Percentiles rank a stretch among this genome's conserved stretches.
phyloP scores from a whole-genome alignment of 2,329 filamentous ascomycete species.

The Fusarium musae region DNA sequence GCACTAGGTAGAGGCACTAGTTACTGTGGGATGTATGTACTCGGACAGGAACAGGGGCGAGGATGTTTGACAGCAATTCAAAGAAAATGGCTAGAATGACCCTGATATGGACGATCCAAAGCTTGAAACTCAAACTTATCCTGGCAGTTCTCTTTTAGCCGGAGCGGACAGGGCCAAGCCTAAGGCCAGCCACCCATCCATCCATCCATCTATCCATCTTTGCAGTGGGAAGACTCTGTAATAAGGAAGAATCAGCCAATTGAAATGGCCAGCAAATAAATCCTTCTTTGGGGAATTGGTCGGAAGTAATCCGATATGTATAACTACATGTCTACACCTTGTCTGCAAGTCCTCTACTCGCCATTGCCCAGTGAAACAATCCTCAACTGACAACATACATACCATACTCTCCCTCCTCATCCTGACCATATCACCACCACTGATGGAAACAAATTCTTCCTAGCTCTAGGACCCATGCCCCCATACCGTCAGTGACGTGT shows the following conservation, averaged over 20 bases:
- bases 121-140: background rate
- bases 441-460: slow-evolving; percentile 2
- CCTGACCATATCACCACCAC: background rate
- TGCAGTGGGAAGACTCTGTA: background rate
- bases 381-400: background rate
- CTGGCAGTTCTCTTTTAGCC: slow-evolving; percentile 1
- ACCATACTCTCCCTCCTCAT: background rate
- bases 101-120: slow-evolving; percentile 3
- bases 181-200: slow-evolving; percentile 13
- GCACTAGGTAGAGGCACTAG: background rate
- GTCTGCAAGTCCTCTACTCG: background rate
- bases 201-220: slow-evolving; percentile 26
- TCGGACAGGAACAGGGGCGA: slow-evolving; percentile 18
- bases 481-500: slow-evolving; percentile 31
- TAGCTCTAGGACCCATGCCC: slow-evolving; percentile 21
- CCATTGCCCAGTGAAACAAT: background rate
- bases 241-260: slow-evolving; percentile 1
- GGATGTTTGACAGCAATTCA: slow-evolving; percentile 15
- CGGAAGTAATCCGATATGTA: slow-evolving; percentile 19
- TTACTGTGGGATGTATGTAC: background rate
- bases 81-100: background rate
- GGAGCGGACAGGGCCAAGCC: slow-evolving; percentile 7
- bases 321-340: slow-evolving; percentile 1
- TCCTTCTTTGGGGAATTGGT: background rate
- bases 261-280: background rate